Evolutionary conservation across 805 yeast genomes (phyloP), one percentile per base, ranked within the genome.

Genomic region (Candida silvicultrix): DNA sequence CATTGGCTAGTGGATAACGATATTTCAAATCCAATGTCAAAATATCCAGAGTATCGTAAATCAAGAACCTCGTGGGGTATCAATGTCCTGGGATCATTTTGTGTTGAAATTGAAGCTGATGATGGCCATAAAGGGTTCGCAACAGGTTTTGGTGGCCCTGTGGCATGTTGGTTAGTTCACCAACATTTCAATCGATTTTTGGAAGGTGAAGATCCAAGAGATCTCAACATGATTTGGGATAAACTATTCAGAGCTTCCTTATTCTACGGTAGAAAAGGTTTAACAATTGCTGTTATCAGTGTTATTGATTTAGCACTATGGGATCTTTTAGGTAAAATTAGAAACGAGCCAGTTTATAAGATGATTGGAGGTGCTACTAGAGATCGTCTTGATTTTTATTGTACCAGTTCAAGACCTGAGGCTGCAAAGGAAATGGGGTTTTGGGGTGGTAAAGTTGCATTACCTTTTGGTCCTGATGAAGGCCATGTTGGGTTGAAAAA

Each of bases 371-470:
- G 78, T 45, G 73, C 76, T 29, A 69, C 75, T 9, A 66, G 69
- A 53, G 70, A 73, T 39, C 65, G 61, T 51, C 58, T 74, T 45
- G 66, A 69, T 46, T 74, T 74, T 58, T 74, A 74, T 64, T 74
- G 78, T 57, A 74, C 78, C 29, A 77, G 78, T 19, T 59, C 69
- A 45, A 63, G 70, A 44, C 77, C 78, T 21, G 65, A 61, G 38
- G 74, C 74, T 47, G 78, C 78, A 21, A 72, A 74, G 56, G 49
- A 51, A 20, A 68, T 71, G 75, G 78, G 78, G 19, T 74, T 74
- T 65, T 73, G 76, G 75, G 78, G 78, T 49, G 78, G 75, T 39
- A 74, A 74, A 53, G 78, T 74, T 41, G 74, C 78, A 1, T 65
- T 74, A 40, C 78, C 78, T 40, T 71, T 61, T 50, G 74, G 77